Percentiles rank a stretch among this genome's conserved stretches.
phyloP scores from a whole-genome alignment of 2,329 filamentous ascomycete genomes.

The Mariannaea elegans region DNA sequence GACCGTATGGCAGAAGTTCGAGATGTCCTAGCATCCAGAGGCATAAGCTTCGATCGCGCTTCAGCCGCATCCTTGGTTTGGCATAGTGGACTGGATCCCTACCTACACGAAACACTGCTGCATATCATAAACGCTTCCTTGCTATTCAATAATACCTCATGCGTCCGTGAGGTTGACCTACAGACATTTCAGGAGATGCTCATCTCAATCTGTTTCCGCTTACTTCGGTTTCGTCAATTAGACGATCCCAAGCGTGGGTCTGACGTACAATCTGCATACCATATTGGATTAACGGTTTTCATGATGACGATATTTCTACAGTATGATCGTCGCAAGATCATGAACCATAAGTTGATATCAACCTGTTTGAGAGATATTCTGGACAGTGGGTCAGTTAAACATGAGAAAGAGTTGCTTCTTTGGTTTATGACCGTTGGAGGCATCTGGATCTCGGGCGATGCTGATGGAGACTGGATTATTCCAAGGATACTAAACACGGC shows the following conservation, averaged over 20 bases:
- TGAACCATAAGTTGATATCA: conserved; percentile 7
- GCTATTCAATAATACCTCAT: background rate
- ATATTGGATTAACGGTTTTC: conserved; percentile 19
- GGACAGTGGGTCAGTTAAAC: background rate
- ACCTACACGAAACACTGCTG: background rate
- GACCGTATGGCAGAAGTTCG: conserved; percentile 15
- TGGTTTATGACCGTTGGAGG: conserved; percentile 22
- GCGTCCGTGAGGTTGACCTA: background rate
- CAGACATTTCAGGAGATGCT: conserved; percentile 12
- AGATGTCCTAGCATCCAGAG: conserved; percentile 5
- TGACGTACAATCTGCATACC: conserved; percentile 5
- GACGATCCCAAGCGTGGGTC: background rate
- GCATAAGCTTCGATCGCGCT: background rate
- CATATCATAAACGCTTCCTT: background rate
- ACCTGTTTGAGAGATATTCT: background rate
- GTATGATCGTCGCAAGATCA: conserved; percentile 9
- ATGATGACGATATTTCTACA: conserved; percentile 18
- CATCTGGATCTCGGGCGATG: conserved; percentile 18
- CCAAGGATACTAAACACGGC: background rate
- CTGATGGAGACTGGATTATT: conserved; percentile 5
- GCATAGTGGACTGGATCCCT: background rate
- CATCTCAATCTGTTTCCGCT: conserved; percentile 18
- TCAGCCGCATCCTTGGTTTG: background rate
- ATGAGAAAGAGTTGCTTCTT: conserved; percentile 7
- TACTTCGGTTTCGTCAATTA: conserved; percentile 6